Evolutionary conservation across 164 flowering plant genomes (phyloP).

Genomic region (Echeveria elegans): DNA sequence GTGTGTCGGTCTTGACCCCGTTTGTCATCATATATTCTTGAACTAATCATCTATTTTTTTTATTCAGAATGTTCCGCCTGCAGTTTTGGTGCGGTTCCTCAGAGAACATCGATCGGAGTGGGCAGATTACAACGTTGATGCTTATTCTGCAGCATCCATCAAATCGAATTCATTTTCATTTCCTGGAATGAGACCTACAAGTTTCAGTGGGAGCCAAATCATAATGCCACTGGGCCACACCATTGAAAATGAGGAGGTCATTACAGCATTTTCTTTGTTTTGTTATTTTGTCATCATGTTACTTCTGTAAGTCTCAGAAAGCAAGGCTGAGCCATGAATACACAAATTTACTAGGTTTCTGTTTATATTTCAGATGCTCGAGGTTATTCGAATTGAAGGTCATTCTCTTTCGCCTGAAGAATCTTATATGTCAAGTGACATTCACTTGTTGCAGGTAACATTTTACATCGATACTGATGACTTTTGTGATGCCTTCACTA

Average conservation of each 20-base stretch:
- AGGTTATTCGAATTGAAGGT: conserved; percentile 88
- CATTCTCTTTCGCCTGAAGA: conserved; percentile 78
- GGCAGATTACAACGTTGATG: conserved; percentile 91
- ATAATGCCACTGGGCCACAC: conserved; percentile 95
- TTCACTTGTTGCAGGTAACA: conserved; percentile 83
- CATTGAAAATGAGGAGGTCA: conserved; percentile 86
- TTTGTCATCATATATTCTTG: not conserved
- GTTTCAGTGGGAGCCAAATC: conserved; percentile 80
- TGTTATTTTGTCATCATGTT: no score
- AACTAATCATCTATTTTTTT: not conserved
- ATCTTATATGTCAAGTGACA: conserved; percentile 63
- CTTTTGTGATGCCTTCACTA: not conserved
- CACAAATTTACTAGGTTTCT: not conserved
- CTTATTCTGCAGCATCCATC: conserved; percentile 70
- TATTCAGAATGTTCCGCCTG: conserved; percentile 79
- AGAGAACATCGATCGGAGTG: conserved; percentile 97
- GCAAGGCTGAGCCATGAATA: no score
- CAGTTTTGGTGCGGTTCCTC: conserved; percentile 72
- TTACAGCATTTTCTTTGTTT: not conserved
- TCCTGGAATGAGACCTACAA: conserved; percentile 67
- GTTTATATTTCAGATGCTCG: conserved; percentile 51
- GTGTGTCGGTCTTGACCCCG: not conserved
- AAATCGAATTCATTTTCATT: conserved; percentile 57
- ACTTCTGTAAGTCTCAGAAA: no score
- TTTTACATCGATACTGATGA: conserved; percentile 2